Evolutionary conservation across 176 grass and related monocot species (phyloP), one percentile per base, ranked within the genome.

Genomic region (Eragrostis curvula): DNA sequence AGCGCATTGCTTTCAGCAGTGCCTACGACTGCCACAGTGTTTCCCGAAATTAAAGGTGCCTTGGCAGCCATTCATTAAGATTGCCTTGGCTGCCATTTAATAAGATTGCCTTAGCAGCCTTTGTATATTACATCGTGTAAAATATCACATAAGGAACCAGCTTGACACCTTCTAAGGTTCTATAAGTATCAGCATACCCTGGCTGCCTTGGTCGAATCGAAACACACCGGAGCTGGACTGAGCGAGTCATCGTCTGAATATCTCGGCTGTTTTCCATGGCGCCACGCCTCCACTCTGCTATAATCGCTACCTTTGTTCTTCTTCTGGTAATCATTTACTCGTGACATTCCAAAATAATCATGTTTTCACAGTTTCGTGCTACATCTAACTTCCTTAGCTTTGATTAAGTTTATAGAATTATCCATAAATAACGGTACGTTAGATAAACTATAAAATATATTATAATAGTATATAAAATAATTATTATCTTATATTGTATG

Each of bases 121-220:
- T 49, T 49, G 14, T 49, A 49, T 49, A 49, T 49, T 49, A 49
- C 47, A 49, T 49, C 47, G 47, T 49, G 47, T 49, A 49, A 49
- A 49, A 14, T 15, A 49, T 14, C 47, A 49, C 47, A 15, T 49
- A 49, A 49, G 47, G 47, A 49, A 49, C 47, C 47, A 49, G 47
- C 47, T 58, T 75, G 32, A 75, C 73, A 42, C 32, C 52, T 42
- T n/a, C 30, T 57, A 41, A 58, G 32, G 50, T 75, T 58, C 52
- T 75, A 75, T 58, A 75, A 58, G 73, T 75, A 75, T 25, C 52
- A 43, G 32, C 51, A 58, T 58, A 75, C 32, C 52, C 32, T 58
- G 73, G 73, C 32, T 7, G 12, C 6, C 21, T 57, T 42, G 8
- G n/a, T 73, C 70, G 12, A 49, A 49, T 49, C 47, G 47, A 1